These are phyloP conservation scores for Gryganskiella cystojenkinii DNA, from an alignment of 192 early-diverging fungal species.

Conservation along the genomic window DNA sequence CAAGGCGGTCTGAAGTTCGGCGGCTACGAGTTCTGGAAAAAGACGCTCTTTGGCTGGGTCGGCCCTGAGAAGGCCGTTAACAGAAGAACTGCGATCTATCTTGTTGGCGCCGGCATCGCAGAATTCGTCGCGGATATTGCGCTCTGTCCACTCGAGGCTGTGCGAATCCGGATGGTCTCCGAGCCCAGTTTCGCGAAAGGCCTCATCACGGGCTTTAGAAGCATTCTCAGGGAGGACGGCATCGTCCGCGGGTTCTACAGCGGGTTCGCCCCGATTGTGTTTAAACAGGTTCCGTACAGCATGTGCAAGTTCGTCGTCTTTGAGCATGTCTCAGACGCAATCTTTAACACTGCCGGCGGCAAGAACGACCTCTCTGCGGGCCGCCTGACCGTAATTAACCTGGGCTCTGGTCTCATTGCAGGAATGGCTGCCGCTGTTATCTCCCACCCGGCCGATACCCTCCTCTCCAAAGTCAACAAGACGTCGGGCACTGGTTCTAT, in stretches of 20 bases:
- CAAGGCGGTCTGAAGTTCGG: slow-evolving; percentile 85
- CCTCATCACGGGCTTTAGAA: slow-evolving; percentile 70
- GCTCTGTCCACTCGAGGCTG: slow-evolving; percentile 87
- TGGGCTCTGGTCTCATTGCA: slow-evolving; percentile 86
- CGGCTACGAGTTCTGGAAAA: slow-evolving; percentile 92
- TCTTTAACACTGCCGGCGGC: slow-evolving; percentile 54
- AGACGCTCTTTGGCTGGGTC: slow-evolving; percentile 68
- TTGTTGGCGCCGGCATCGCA: slow-evolving; percentile 75
- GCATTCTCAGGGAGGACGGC: slow-evolving; percentile 69
- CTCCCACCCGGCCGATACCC: slow-evolving; percentile 90
- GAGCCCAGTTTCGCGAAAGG: slow-evolving; percentile 77
- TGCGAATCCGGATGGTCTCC: slow-evolving; percentile 88
- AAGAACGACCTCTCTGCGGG: slow-evolving; percentile 58
- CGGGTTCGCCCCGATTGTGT: slow-evolving; percentile 81
- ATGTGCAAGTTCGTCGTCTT: slow-evolving; percentile 89
- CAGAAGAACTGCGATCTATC: slow-evolving; percentile 79
- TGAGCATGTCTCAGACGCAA: slow-evolving; percentile 77
- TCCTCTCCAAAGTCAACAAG: slow-evolving; percentile 70
- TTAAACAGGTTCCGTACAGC: slow-evolving; percentile 85
- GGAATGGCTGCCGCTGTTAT: slow-evolving; percentile 92
- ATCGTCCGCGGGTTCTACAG: slow-evolving; percentile 74
- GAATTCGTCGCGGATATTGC: slow-evolving; percentile 86
- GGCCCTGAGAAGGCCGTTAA: slow-evolving; percentile 78
- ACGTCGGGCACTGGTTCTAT: slow-evolving; percentile 69
- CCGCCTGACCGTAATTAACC: slow-evolving; percentile 76